Evolutionary conservation across 257 asterid genomes (phyloP).

Genomic region (Euphrasia confusa): DNA sequence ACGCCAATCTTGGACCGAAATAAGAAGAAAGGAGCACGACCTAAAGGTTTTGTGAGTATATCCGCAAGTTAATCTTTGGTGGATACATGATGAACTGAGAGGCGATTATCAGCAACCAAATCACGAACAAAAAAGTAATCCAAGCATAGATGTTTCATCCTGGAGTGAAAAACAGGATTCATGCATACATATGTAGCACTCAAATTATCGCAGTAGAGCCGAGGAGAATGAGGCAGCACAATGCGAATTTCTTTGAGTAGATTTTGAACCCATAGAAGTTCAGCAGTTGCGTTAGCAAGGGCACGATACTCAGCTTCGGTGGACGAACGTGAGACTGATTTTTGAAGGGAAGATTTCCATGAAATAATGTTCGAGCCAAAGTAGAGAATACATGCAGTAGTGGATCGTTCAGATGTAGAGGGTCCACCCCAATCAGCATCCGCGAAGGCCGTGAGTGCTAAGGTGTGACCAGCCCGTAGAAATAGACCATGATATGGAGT

Average conservation of each 20-base stretch:
- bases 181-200: neutral
- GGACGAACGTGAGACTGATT: too few relatives aligned
- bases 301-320: too few relatives aligned
- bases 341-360: too few relatives aligned
- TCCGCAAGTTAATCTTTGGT: neutral
- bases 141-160: neutral
- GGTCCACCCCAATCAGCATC: neutral
- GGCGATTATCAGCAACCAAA: neutral
- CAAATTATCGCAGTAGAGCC: neutral
- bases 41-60: neutral
- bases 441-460: neutral
- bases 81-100: neutral
- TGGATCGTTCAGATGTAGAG: neutral
- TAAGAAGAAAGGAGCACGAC: neutral
- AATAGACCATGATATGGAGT: too few relatives aligned
- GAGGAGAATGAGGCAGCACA: neutral
- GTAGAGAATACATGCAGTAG: neutral
- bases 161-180: neutral
- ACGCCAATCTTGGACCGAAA: neutral
- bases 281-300: neutral
- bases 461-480: too few relatives aligned
- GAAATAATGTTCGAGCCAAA: too few relatives aligned
- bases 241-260: neutral
- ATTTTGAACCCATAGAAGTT: neutral
- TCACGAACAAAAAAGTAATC: neutral